Evolutionary conservation across 2,329 filamentous ascomycete genomes (phyloP).

Genomic region (Sclerotinia sclerotiorum): DNA sequence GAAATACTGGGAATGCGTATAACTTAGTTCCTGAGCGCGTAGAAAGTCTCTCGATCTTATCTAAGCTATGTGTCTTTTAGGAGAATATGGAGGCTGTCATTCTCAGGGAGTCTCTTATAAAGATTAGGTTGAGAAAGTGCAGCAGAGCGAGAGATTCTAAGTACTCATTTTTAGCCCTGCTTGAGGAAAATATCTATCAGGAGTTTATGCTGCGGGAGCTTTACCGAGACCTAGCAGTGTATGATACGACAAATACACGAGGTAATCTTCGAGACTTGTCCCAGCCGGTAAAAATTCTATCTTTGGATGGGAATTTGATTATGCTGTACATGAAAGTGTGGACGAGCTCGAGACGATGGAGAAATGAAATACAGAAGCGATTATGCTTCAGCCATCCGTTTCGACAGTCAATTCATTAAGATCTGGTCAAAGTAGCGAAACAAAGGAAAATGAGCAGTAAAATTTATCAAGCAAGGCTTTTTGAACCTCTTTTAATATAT

Average conservation of each 20-base stretch:
- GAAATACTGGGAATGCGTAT: fast-evolving
- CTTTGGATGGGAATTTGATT: not conserved
- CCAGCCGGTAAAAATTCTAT: not conserved
- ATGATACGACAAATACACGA: not conserved
- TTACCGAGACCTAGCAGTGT: not conserved
- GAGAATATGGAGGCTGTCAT: not conserved
- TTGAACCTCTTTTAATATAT: too few relatives aligned
- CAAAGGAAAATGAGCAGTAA: too few relatives aligned
- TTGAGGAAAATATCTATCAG: not conserved
- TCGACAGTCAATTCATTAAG: not conserved
- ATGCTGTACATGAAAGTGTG: not conserved
- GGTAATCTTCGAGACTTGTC: not conserved
- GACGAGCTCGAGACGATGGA: too few relatives aligned
- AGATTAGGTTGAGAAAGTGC: not conserved
- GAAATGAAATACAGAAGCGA: not conserved
- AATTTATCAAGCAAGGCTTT: too few relatives aligned
- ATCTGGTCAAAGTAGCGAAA: not conserved
- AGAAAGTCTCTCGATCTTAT: not conserved
- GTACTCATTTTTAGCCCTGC: not conserved
- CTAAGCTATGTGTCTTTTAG: not conserved
- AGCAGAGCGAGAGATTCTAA: not conserved
- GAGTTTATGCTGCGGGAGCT: not conserved
- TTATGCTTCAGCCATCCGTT: not conserved
- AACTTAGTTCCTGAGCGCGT: not conserved
- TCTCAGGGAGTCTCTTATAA: not conserved